Evolutionary conservation across 106 monocot species (phyloP).

Genomic region (Allium cepa): DNA sequence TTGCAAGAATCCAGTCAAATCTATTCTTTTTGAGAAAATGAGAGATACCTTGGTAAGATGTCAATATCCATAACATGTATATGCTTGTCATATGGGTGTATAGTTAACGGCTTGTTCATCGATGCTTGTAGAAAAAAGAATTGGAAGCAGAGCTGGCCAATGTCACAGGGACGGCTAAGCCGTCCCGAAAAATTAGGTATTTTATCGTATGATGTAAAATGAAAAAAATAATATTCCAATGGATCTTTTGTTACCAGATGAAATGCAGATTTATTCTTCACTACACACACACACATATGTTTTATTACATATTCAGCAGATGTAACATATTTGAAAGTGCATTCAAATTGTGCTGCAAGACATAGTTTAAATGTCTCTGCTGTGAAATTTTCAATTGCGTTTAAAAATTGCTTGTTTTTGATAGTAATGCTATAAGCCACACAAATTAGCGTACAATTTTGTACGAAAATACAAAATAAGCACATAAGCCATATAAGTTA

Average conservation of each 20-base stretch:
- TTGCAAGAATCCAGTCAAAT: conserved; percentile 90
- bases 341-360: too few species aligned
- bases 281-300: too few species aligned
- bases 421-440: neutral
- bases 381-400: too few species aligned
- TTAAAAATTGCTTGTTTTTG: too few species aligned
- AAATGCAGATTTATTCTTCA: too few species aligned
- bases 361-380: too few species aligned
- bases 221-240: too few species aligned
- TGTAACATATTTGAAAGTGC: too few species aligned
- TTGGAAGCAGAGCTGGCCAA: conserved; percentile 87
- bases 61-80: neutral
- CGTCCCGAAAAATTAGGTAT: conserved; percentile 91
- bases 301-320: too few species aligned
- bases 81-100: neutral
- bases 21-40: conserved; percentile 96
- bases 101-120: neutral
- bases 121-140: conserved; percentile 84
- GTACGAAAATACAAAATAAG: neutral
- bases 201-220: neutral
- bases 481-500: conserved; percentile 16
- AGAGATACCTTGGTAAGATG: conserved; percentile 82
- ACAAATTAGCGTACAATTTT: neutral
- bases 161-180: conserved; percentile 69
- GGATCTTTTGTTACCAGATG: too few species aligned